Evolutionary conservation across 441 rosid genomes (phyloP).

Genomic region (Euphorbia corollata): DNA sequence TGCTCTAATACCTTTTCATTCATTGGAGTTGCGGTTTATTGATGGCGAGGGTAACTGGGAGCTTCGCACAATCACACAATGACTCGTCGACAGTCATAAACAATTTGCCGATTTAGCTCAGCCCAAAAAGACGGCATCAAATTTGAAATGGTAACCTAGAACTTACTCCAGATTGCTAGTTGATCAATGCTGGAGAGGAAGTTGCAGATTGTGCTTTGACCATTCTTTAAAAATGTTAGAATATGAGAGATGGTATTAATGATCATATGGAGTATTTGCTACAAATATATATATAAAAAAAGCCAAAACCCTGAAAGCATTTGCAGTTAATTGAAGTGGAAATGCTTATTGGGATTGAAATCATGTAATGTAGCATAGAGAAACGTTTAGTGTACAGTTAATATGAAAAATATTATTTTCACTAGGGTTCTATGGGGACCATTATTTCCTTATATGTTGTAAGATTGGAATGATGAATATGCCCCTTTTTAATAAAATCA

Average conservation of each 20-base stretch:
- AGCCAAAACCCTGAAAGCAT: conserved; percentile 3
- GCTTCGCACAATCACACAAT: conserved; percentile 64
- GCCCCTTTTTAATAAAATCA: not conserved
- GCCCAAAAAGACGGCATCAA: not conserved
- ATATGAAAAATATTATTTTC: not conserved
- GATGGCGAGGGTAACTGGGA: conserved; percentile 99
- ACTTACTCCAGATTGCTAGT: not conserved
- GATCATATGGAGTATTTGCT: not conserved
- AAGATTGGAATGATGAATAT: conserved; percentile 16
- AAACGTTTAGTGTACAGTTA: conserved; percentile 24
- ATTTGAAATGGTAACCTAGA: not conserved
- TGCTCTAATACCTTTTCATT: conserved; percentile 86
- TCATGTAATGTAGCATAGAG: conserved; percentile 17
- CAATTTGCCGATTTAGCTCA: not conserved
- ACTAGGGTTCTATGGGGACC: not conserved
- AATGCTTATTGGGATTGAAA: too few species aligned
- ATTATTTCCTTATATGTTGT: conserved; percentile 22
- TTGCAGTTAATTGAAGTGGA: not conserved
- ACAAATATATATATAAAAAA: not conserved
- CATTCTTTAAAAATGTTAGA: conserved; percentile 4
- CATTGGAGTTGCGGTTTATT: conserved; percentile 71
- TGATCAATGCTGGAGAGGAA: not conserved
- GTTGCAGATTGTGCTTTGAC: conserved; percentile 1
- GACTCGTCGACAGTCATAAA: conserved; percentile 17
- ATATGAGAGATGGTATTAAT: not conserved